These are phyloP conservation scores for Microthyrium microscopicum DNA, from an alignment of 2,329 filamentous ascomycete species.

Conservation along the genomic window DNA sequence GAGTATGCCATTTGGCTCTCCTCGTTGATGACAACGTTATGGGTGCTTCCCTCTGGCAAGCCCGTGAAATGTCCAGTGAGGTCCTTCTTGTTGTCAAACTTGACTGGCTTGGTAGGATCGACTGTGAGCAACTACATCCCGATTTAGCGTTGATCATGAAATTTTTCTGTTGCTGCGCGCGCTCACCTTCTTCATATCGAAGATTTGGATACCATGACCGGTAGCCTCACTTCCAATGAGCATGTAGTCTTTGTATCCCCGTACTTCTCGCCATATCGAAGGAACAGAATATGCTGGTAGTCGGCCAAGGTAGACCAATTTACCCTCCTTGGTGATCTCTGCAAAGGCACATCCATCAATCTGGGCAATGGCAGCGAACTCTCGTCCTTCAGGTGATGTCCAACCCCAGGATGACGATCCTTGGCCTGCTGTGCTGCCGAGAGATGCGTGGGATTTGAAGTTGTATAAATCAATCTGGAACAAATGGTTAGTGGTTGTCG, in stretches of 20 bases:
- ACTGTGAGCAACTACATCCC: slow-evolving; percentile 24
- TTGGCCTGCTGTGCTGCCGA: slow-evolving; percentile 30
- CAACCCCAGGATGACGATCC: slow-evolving; percentile 37
- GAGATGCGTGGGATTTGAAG: slow-evolving; percentile 36
- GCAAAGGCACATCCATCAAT: slow-evolving; percentile 37
- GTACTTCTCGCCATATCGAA: slow-evolving; percentile 37
- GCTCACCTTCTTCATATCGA: slow-evolving; percentile 41
- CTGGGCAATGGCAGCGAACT: slow-evolving; percentile 38
- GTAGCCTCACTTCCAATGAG: slow-evolving; percentile 28
- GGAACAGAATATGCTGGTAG: slow-evolving; percentile 31
- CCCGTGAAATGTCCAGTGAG: slow-evolving; percentile 25
- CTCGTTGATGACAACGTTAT: slow-evolving; percentile 36
- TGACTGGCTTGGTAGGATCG: slow-evolving; percentile 27
- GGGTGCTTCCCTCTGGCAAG: slow-evolving; percentile 27
- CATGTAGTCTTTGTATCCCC: slow-evolving; percentile 25
- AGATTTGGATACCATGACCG: slow-evolving; percentile 43
- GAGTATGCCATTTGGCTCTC: slow-evolving; percentile 27
- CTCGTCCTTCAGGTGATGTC: slow-evolving; percentile 35
- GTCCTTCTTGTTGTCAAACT: slow-evolving; percentile 25
- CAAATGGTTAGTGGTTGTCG: background rate
- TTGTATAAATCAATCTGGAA: slow-evolving; percentile 35
- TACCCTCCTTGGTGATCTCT: slow-evolving; percentile 33
- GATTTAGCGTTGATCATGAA: background rate
- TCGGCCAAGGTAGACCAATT: slow-evolving; percentile 35
- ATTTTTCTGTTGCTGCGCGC: background rate